Evolutionary conservation across 75 land plant genomes (phyloP), one percentile per base, ranked within the genome.

Genomic region (Isoetes taiwanensis): DNA sequence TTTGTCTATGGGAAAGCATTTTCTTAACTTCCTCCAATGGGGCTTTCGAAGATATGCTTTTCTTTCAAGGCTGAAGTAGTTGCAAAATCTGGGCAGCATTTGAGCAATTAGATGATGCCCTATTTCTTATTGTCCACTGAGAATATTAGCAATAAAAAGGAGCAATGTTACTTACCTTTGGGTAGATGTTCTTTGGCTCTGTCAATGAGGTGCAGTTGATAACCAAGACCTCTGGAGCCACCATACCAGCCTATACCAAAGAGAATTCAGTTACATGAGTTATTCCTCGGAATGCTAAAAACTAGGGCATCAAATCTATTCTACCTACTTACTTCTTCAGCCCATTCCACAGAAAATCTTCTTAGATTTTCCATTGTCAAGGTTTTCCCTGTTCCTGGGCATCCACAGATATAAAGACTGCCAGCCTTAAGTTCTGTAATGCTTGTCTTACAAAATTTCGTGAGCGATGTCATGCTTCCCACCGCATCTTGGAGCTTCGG

Each of bases 321-420:
- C n/a, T n/a, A n/a, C n/a, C n/a, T n/a, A 19, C 61, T 17, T 56
- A 91, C 97, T 79, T 81, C 77, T 57, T 61, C 56, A 26, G 83
- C 69, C 97, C 97, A 91, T 34, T 52, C 52, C 11, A 65, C 30
- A 21, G 79, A 40, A 2, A 32, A 59, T 1, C 35, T 54, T 56
- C 75, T 83, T 28, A 87, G 78, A 65, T 76, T 83, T 50, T 77
- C 85, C 70, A 91, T 77, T 2, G 80, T 69, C 60, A 91, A 57
- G 2, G 97, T 71, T 68, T 91, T 91, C 26, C 97, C 97, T 48
- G 97, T 91, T 66, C 97, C 97, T 0, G 94, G 94, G 52, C 82
- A 86, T 20, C 97, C 97, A 71, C 95, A 91, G 3, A 83, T 73
- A 53, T 91, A 87, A 53, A 91, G 66, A 54, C 97, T 87, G 31